Evolutionary conservation across 2,329 filamentous ascomycete species (phyloP).

Genomic region (Curvularia eragrostidis): DNA sequence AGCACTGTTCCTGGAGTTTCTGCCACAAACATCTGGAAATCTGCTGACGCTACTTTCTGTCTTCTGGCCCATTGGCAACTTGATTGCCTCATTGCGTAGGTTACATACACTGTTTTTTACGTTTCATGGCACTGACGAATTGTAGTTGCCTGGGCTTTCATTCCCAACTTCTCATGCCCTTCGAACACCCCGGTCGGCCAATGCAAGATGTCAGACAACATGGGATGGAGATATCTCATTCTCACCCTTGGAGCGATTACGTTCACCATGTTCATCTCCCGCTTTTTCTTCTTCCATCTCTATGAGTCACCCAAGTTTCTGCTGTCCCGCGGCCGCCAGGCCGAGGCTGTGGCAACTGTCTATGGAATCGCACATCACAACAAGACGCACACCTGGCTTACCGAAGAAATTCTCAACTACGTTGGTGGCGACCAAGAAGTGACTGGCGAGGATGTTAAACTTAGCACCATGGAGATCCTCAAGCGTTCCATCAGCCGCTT

Average conservation of each 20-base stretch:
- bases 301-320: conserved; percentile 88
- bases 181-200: conserved; percentile 22
- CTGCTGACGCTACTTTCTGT: conserved; percentile 81
- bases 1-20: conserved; percentile 81
- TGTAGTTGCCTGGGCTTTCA: conserved; percentile 74
- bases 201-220: conserved; percentile 62
- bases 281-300: conserved; percentile 81
- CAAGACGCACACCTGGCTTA: conserved; percentile 61
- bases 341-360: conserved; percentile 79
- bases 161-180: conserved; percentile 68
- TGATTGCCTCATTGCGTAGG: conserved; percentile 61
- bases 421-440: conserved; percentile 59
- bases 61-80: conserved; percentile 86
- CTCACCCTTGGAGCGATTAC: conserved; percentile 74
- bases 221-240: conserved; percentile 78
- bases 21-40: conserved; percentile 75
- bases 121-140: conserved; percentile 23
- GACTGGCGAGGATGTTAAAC: conserved; percentile 43
- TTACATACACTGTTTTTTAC: background rate
- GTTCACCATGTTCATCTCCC: conserved; percentile 76
- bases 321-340: conserved; percentile 75
- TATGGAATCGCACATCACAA: conserved; percentile 80
- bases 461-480: conserved; percentile 59
- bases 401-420: conserved; percentile 67
- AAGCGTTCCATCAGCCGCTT: conserved; percentile 69